Conservation (phyloP, 31 red algal genomes). For the Pterothamnion heteromorphum region DNA sequence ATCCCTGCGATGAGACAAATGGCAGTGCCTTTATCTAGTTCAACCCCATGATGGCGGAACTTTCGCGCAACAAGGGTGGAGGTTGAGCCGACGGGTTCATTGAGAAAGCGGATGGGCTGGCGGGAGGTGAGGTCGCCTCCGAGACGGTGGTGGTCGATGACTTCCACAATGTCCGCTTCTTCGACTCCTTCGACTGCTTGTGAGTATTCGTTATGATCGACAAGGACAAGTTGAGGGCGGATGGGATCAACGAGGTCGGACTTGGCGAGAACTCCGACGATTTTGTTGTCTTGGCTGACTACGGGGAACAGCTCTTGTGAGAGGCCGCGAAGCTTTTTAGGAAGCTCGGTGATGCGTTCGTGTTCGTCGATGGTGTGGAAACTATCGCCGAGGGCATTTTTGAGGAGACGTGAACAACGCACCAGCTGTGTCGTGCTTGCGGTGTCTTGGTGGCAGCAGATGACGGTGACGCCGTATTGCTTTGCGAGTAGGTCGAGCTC, state of each 20-base stretch:
- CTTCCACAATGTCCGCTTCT: not conserved
- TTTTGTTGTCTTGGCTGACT: not conserved
- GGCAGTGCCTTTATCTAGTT: not conserved
- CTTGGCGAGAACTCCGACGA: not conserved
- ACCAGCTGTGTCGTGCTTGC: not conserved
- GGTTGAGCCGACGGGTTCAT: constrained; percentile 7
- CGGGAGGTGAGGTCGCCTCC: not conserved
- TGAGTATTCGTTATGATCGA: constrained; percentile 15
- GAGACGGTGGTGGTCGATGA: constrained; percentile 9
- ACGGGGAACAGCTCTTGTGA: constrained; percentile 1
- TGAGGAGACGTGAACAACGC: not conserved
- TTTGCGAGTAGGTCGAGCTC: not conserved
- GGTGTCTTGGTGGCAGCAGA: not conserved
- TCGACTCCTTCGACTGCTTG: constrained; percentile 5
- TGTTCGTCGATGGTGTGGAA: not conserved
- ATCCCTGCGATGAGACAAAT: not conserved
- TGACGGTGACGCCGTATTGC: not conserved
- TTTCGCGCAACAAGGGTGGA: constrained; percentile 16
- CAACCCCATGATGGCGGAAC: not conserved
- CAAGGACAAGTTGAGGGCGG: not conserved
- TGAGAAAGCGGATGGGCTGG: not conserved
- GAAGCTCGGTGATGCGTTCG: not conserved
- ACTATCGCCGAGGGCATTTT: not conserved
- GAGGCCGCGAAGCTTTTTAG: not conserved
- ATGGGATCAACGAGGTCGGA: not conserved